Conservation (phyloP, 2,329 filamentous ascomycete species). For the Myriosclerotinia curreyana region DNA sequence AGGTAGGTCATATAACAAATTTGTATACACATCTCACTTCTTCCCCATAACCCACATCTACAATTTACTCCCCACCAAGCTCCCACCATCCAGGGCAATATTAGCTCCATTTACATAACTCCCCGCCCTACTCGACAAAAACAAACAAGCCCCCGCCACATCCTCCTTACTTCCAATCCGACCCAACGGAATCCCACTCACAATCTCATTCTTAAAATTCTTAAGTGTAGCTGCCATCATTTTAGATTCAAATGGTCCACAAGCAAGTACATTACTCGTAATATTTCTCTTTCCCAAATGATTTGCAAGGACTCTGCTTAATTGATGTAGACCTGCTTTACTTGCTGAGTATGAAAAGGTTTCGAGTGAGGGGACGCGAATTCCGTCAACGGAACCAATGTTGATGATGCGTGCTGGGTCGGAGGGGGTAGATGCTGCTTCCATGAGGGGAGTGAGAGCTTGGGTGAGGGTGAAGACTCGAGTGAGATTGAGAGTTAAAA, state of each 20-base stretch:
- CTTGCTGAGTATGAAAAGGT: conserved; percentile 59
- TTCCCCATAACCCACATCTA: conserved; percentile 32
- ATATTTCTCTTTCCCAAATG: conserved; percentile 59
- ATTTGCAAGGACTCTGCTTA: conserved; percentile 60
- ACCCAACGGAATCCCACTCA: conserved; percentile 59
- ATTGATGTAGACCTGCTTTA: conserved; percentile 63
- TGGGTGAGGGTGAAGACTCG: conserved; percentile 64
- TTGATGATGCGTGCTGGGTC: conserved; percentile 59
- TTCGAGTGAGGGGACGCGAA: conserved; percentile 56
- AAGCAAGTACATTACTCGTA: conserved; percentile 67
- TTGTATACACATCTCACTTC: neutral
- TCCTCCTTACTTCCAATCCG: conserved; percentile 66
- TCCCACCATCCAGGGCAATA: conserved; percentile 60
- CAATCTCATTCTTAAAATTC: conserved; percentile 54
- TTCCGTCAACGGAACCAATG: conserved; percentile 62
- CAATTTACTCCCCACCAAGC: conserved; percentile 47
- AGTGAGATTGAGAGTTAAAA: conserved; percentile 60
- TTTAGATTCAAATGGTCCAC: conserved; percentile 67
- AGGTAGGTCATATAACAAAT: no score
- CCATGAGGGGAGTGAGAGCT: conserved; percentile 60
- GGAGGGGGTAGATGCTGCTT: conserved; percentile 45
- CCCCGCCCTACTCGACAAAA: conserved; percentile 65
- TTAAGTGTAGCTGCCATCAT: conserved; percentile 71
- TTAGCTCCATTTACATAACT: conserved; percentile 64
- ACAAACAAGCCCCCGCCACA: conserved; percentile 69